Base-by-base conservation (phyloP, 1,284 basidiomycete genomes). In the Naganishia liquefaciens region DNA sequence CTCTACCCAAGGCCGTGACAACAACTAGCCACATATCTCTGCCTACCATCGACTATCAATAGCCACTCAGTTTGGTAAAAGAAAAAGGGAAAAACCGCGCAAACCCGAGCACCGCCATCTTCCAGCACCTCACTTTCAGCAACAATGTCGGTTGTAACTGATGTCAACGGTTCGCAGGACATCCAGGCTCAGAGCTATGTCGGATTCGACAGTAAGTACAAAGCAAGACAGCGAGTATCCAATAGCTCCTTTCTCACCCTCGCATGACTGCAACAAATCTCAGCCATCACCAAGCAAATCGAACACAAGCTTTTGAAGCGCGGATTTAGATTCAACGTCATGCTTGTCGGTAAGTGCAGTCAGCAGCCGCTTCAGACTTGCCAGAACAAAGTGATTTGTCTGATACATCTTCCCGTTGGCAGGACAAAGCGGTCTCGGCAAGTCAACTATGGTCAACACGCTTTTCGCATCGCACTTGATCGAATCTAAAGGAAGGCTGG, bases 241-340 rank as follows among this genome's bases (percentile, higher is more conserved):
- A n/a, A n/a, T n/a, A n/a, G n/a, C n/a, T n/a, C 30, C 49, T 33
- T 15, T 7, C 19, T 57, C 23, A 52, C 17, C 5, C 63, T 60
- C 21, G 54, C 51, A 21, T 51, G 19, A 46, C 28, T 60, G 54
- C 46, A 6, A 19, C 53, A 17, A 6, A 17, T 25, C 39, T 19
- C 58, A 80, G 79, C 88, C 71, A 95, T 98, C 81, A 96, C 95
- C 62, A 87, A 88, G 77, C 95, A 98, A 82, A 97, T 99, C 76
- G 95, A 99, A 84, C 90, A 93, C 84, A 99, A 98, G 86, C 88
- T 98, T 73, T 86, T 99, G 81, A 98, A 98, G 83, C 88, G 95
- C 71, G 95, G 94, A 68, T 98, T 97, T 84, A 91, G 96, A 82
- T 98, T 99, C 86, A 99, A 99, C 78, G 88, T 94, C 70, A 95